Percentiles rank a stretch among this genome's conserved stretches.
These are phyloP conservation scores for Copromyces sp. DNA, from an alignment of 495 filamentous ascomycete genomes.

Conservation along the genomic window DNA sequence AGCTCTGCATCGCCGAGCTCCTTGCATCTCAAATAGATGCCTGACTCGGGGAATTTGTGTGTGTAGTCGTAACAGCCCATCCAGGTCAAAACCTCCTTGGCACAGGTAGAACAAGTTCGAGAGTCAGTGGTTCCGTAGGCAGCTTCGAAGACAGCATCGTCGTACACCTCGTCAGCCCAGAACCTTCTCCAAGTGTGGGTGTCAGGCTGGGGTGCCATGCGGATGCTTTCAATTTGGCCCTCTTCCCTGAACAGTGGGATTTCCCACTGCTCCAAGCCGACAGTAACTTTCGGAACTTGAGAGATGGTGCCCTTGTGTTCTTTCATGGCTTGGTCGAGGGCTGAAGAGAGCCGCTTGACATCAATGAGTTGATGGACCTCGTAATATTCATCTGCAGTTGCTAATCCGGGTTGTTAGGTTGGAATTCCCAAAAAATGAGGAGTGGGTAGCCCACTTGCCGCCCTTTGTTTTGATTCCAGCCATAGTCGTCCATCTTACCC, in stretches of 20 bases:
- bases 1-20: neutral
- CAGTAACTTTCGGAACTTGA: neutral
- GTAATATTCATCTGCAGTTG: neutral
- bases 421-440: neutral
- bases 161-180: neutral
- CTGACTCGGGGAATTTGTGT: neutral
- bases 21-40: neutral
- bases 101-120: neutral
- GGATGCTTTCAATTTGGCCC: neutral
- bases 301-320: neutral
- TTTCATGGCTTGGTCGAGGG: neutral
- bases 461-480: fast-evolving
- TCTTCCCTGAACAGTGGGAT: neutral
- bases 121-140: neutral
- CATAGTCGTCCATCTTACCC: neutral
- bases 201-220: neutral
- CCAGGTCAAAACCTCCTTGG: neutral
- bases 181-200: neutral
- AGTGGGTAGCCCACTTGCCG: neutral
- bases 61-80: neutral
- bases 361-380: neutral
- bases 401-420: neutral
- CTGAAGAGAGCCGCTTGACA: neutral
- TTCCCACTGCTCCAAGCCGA: neutral
- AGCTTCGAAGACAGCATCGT: neutral